Evolutionary conservation across 2,329 filamentous ascomycete species (phyloP).

Genomic region (Colletotrichum nymphaeae): DNA sequence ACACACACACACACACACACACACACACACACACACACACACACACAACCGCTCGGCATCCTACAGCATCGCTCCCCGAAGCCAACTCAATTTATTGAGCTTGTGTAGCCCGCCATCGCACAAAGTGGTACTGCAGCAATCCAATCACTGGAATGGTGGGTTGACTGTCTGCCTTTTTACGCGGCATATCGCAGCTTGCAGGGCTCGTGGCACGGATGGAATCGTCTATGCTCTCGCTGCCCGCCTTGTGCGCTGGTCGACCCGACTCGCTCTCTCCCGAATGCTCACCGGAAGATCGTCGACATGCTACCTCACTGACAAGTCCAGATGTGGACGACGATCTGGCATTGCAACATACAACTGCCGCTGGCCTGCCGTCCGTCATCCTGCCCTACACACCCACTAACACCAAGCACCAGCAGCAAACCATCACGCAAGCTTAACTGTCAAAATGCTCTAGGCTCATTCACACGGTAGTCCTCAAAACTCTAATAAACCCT

Average conservation of each 20-base stretch:
- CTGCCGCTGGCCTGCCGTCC: conserved; percentile 1
- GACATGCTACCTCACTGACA: conserved; percentile 13
- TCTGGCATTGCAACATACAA: background rate
- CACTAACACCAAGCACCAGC: background rate
- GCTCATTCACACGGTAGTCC: background rate
- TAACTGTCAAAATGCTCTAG: background rate
- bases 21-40: background rate
- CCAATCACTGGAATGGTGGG: background rate
- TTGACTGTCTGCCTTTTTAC: background rate
- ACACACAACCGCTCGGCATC: background rate
- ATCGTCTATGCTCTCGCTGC: conserved; percentile 27
- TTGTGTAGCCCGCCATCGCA: background rate
- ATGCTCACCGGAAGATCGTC: background rate
- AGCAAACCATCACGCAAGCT: background rate
- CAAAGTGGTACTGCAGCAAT: conserved; percentile 1
- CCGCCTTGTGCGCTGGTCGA: background rate
- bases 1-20: background rate
- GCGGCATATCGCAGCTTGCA: conserved; percentile 2
- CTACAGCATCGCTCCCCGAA: background rate
- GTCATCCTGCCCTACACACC: background rate
- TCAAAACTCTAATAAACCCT: background rate
- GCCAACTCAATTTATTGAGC: background rate
- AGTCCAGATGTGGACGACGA: background rate
- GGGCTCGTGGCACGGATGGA: conserved; percentile 26
- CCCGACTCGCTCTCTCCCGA: background rate